Base-by-base conservation (phyloP, 2,329 filamentous ascomycete species). In the Microcyclospora pomicola region DNA sequence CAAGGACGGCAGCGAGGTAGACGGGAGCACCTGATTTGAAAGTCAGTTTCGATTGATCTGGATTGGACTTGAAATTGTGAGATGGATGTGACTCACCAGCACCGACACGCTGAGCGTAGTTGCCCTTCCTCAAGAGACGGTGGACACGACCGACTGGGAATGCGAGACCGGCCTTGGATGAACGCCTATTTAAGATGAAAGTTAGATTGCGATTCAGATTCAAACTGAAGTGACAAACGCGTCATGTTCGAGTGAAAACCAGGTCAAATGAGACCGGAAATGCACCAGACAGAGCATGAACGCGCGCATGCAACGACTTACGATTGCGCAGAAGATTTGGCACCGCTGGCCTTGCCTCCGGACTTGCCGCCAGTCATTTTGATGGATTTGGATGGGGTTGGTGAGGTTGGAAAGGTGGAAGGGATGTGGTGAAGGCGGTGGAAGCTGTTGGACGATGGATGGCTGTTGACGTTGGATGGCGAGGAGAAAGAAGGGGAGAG, bases 281-380 rank as follows among this genome's bases (percentile, higher is more conserved):
- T 24, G 19, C 4, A 24, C 19, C 4, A 24, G 19, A 24, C 19
- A 24, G 19, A 24, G 7, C 19, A 24, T 24, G 19, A 24, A 24
- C 19, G 19, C 19, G 19, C 19, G 19, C 4, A 24, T 48, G 48
- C 37, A 42, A 42, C 41, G 34, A 82, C 87, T 79, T 72, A 96
- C 91, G 87, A 95, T 76, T 96, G 91, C 62, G 91, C 83, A 75
- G 82, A 93, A 57, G 59, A 62, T 85, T 98, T 98, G 73, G 82
- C 81, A 73, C 87, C 86, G 72, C 82, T 88, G 74, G 88, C 87
- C 82, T 96, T 96, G 80, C 91, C 91, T 70, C 91, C 91, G 72
- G 88, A 95, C 73, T 98, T 98, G 70, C 91, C 88, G 77, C 88
- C 88, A 85, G 91, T 93, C 91, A 98, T 98, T 82, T 84, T 95